These are phyloP conservation scores for Salix brachista DNA, from an alignment of 345 rosid genomes.

Conservation along the genomic window DNA sequence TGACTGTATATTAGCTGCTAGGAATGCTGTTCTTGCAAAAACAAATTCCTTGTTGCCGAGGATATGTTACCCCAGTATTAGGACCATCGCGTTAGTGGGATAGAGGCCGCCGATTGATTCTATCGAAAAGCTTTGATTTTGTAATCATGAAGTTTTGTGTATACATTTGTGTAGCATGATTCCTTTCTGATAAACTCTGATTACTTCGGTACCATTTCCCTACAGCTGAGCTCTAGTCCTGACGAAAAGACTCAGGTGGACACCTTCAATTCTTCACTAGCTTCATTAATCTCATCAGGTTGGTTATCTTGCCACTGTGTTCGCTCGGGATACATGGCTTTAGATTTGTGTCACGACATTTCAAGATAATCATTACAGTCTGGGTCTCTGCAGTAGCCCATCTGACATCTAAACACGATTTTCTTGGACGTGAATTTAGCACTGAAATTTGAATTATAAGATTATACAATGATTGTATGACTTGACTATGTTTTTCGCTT, in stretches of 20 bases:
- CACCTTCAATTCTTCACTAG: conserved; percentile 66
- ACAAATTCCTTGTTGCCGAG: not conserved
- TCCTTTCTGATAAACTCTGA: conserved; percentile 6
- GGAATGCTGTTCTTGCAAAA: not conserved
- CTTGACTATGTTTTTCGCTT: conserved; percentile 4
- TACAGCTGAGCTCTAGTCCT: conserved; percentile 64
- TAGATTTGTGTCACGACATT: not conserved
- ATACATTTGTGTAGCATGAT: not conserved
- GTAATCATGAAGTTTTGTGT: not conserved
- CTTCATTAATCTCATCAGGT: conserved; percentile 85
- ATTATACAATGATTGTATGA: not conserved
- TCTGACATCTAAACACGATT: not conserved
- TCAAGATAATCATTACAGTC: not conserved
- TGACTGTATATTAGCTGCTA: not conserved
- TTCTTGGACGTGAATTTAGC: not conserved
- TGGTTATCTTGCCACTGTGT: not conserved
- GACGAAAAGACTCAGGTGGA: conserved; percentile 70
- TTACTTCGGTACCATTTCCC: conserved; percentile 12
- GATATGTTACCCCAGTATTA: not conserved
- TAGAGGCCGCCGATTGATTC: not conserved
- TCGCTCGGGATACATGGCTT: not conserved
- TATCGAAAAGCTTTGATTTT: not conserved
- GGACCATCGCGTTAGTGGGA: not conserved
- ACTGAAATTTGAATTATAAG: too few relatives aligned
- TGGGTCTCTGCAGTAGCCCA: not conserved